Evolutionary conservation across 208 protist genomes (phyloP), one percentile per base, ranked within the genome.

Genomic region (Trypanosoma lewisi): DNA sequence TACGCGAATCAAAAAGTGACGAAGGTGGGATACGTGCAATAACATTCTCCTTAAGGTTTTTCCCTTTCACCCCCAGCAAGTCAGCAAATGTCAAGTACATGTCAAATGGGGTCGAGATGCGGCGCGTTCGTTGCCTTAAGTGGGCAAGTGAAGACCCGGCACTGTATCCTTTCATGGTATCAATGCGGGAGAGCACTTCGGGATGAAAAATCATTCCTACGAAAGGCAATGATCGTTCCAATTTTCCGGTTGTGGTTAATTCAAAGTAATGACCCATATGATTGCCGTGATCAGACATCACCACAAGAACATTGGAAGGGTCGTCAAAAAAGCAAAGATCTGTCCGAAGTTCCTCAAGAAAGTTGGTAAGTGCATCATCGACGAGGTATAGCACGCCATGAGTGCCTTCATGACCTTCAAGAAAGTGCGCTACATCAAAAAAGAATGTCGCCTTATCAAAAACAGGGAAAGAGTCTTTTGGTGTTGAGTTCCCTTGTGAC

Each of bases 211-310:
- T 52, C 50, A 76, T 62, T 28, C 82, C 23, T 31, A 69, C 53
- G 0, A 72, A 67, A 23, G 85, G 85, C 6, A 72, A 73, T 5
- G 78, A 75, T 23, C 76, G 73, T 63, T 91, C 85, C 9, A 88
- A 68, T 51, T 75, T n/a, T 2, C 85, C 85, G 1, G 81, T 75
- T 44, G 59, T 14, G 17, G 74, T 80, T 50, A 76, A 76, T 44
- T 77, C 80, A 44, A 66, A 77, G 63, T 91, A 87, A 51, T 60
- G 76, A 0, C 85, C 85, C 85, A 91, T 91, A 63, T 87, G 75
- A 56, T 80, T 88, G 2, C 85, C 85, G 51, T 88, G 85, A 50
- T 91, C 81, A 12, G 70, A 55, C 3, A 72, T 41, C 25, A 91
- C 19, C 16, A 91, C 31, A 23, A 91, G 69, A 2, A 72, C 73